phyloP scores from a whole-genome alignment of 371 early-diverging fungal genomes.

The Mycotypha africana region DNA sequence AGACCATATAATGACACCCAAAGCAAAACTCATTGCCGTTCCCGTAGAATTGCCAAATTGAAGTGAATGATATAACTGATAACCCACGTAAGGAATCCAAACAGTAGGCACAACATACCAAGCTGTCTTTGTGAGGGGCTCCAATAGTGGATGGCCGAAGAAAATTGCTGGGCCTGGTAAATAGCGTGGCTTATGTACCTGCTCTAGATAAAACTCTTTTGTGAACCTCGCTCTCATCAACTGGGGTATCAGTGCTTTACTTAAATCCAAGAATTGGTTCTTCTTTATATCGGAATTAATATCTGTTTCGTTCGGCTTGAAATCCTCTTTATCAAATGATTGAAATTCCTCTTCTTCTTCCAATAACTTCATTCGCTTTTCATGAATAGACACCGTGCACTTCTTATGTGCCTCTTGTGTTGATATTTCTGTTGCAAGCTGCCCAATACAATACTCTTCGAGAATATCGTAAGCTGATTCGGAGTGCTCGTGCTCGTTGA shows the following conservation, averaged over 20 bases:
- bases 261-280: conserved; percentile 75
- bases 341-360: conserved; percentile 35
- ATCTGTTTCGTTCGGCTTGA: conserved; percentile 44
- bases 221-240: conserved; percentile 66
- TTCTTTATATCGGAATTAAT: conserved; percentile 38
- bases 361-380: conserved; percentile 22
- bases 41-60: conserved; percentile 1
- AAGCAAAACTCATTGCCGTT: conserved; percentile 30
- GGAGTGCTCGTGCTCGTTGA: conserved; percentile 76
- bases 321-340: conserved; percentile 28
- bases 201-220: conserved; percentile 79
- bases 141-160: conserved; percentile 73
- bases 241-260: conserved; percentile 77
- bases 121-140: conserved; percentile 78
- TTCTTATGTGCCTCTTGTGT: background rate
- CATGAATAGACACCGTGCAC: conserved; percentile 11
- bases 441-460: conserved; percentile 73
- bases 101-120: conserved; percentile 86
- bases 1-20: conserved; percentile 78
- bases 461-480: conserved; percentile 82
- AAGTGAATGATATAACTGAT: conserved; percentile 23
- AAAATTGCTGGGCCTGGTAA: conserved; percentile 70
- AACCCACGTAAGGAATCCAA: conserved; percentile 72
- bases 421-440: conserved; percentile 39
- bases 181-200: conserved; percentile 91